A percentile compares a stretch with the other conserved stretches of the same genome.
Conservation (phyloP, 2,329 filamentous ascomycete genomes). For the Monilinia vaccinii-corymbosi region DNA sequence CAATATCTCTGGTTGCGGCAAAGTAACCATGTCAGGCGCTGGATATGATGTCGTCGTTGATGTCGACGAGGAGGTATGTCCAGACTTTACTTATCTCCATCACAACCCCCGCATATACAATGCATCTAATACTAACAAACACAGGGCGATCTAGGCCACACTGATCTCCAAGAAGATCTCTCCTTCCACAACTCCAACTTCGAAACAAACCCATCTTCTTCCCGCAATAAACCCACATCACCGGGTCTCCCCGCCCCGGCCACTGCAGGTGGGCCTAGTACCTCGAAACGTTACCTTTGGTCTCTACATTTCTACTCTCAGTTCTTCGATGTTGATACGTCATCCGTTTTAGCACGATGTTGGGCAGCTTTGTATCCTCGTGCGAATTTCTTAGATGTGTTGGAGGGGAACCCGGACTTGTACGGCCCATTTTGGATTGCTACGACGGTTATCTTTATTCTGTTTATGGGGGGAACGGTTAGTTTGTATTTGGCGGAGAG, state of each 20-base stretch:
- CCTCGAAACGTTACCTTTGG: constrained; percentile 84
- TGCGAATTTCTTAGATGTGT: constrained; percentile 90
- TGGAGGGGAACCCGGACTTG: constrained; percentile 92
- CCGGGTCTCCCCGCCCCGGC: constrained; percentile 46
- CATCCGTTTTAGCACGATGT: constrained; percentile 78
- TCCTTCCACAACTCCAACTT: constrained; percentile 96
- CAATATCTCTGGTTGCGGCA: not conserved
- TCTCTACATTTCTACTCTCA: constrained; percentile 87
- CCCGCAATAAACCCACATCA: constrained; percentile 32
- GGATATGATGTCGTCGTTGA: constrained; percentile 98
- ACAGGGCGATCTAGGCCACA: constrained; percentile 94
- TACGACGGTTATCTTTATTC: constrained; percentile 89
- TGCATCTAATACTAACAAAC: constrained; percentile 8
- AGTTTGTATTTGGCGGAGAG: constrained; percentile 73
- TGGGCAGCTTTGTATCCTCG: constrained; percentile 82
- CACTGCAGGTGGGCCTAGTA: constrained; percentile 39
- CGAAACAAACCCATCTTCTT: constrained; percentile 43
- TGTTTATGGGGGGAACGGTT: constrained; percentile 93
- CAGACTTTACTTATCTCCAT: not conserved
- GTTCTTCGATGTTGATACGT: constrained; percentile 97
- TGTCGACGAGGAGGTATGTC: constrained; percentile 79
- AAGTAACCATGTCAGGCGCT: constrained; percentile 35
- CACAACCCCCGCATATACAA: constrained; percentile 1
- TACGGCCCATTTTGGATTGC: constrained; percentile 99
- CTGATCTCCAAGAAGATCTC: constrained; percentile 95